A percentile compares a stretch with the other conserved stretches of the same genome.
These are phyloP conservation scores for Beauveria brongniartii DNA, from an alignment of 2,329 filamentous ascomycete species.

Conservation along the genomic window DNA sequence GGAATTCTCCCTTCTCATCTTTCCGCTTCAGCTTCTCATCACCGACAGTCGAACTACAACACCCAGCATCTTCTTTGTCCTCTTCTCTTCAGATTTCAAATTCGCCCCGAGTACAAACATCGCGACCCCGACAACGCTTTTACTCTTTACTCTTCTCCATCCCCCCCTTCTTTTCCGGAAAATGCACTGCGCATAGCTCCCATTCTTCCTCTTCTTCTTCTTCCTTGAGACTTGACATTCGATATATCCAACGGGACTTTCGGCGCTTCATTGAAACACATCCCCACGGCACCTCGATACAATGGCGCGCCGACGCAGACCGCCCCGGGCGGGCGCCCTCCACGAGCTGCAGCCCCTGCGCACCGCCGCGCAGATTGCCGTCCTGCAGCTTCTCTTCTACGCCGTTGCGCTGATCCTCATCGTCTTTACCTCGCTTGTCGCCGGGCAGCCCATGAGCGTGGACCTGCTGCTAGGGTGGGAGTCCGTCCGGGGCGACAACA, in stretches of 20 bases:
- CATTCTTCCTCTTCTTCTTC: not conserved
- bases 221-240: not conserved
- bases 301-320: slow-evolving; percentile 51
- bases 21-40: not conserved
- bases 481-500: slow-evolving; percentile 52
- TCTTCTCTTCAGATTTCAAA: not conserved
- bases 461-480: slow-evolving; percentile 52
- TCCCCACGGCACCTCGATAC: not conserved
- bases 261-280: not conserved
- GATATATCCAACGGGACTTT: not conserved
- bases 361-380: slow-evolving; percentile 51
- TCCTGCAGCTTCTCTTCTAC: slow-evolving; percentile 50
- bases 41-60: not conserved
- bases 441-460: slow-evolving; percentile 45
- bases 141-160: not conserved
- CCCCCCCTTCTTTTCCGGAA: not conserved
- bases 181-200: not conserved
- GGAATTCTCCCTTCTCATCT: not conserved
- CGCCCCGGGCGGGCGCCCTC: slow-evolving; percentile 51
- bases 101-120: not conserved
- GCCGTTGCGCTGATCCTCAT: slow-evolving; percentile 41
- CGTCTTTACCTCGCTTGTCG: slow-evolving; percentile 50
- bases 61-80: not conserved
- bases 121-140: not conserved
- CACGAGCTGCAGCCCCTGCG: slow-evolving; percentile 53